Evolutionary conservation across 805 yeast genomes (phyloP).

Genomic region (Spathaspora girioi): DNA sequence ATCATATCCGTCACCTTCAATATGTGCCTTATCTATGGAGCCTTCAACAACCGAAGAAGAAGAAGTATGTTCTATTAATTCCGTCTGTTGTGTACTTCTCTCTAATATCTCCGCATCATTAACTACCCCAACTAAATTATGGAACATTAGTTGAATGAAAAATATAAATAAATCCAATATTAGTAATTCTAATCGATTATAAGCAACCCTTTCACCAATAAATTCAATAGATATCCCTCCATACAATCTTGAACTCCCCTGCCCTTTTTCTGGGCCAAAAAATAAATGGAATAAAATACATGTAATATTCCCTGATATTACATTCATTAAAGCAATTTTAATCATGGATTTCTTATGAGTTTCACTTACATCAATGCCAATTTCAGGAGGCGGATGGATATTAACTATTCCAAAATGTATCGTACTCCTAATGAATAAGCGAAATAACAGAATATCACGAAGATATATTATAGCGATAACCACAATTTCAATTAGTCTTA

Average conservation of each 20-base stretch:
- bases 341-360: conserved; percentile 24
- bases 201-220: conserved; percentile 36
- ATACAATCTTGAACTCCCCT: conserved; percentile 14
- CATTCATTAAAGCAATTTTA: conserved; percentile 22
- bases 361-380: conserved; percentile 13
- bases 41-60: too few species aligned
- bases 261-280: conserved; percentile 19
- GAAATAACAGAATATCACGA: conserved; percentile 37
- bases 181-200: conserved; percentile 20
- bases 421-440: conserved; percentile 22
- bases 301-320: conserved; percentile 19
- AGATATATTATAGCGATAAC: conserved; percentile 36
- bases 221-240: conserved; percentile 36
- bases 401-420: conserved; percentile 26
- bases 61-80: background rate
- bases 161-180: conserved; percentile 23
- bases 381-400: conserved; percentile 20
- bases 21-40: conserved; percentile 13
- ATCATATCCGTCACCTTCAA: conserved; percentile 34
- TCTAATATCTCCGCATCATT: conserved; percentile 27
- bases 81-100: background rate
- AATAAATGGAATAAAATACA: conserved; percentile 25
- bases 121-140: conserved; percentile 28
- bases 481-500: conserved; percentile 34
- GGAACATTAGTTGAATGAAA: conserved; percentile 26